phyloP scores from a whole-genome alignment of 345 rosid genomes.

The Mercurialis annua region DNA sequence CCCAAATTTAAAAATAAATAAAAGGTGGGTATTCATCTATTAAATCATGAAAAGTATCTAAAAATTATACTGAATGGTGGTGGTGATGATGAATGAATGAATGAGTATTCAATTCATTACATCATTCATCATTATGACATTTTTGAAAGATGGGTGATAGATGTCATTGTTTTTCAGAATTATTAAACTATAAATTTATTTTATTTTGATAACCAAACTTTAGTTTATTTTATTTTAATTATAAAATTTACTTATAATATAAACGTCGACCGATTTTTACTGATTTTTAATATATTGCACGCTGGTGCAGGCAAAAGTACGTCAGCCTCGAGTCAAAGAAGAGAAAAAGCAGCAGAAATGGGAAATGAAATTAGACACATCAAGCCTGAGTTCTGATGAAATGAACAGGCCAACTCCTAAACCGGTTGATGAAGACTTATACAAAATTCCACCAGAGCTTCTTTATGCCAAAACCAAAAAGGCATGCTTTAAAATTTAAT shows the following conservation, averaged over 20 bases:
- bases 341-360: slow-evolving; percentile 32
- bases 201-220: too few relatives aligned
- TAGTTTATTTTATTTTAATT: too few relatives aligned
- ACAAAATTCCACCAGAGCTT: slow-evolving; percentile 73
- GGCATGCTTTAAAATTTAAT: slow-evolving; percentile 24
- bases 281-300: too few relatives aligned
- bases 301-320: slow-evolving; percentile 38
- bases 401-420: slow-evolving; percentile 45
- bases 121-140: background rate
- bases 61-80: too few relatives aligned
- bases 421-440: slow-evolving; percentile 88
- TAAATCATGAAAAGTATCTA: background rate
- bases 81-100: slow-evolving; percentile 4
- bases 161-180: too few relatives aligned
- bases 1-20: too few relatives aligned
- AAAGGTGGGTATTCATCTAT: background rate
- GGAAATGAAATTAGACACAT: slow-evolving; percentile 34
- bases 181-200: too few relatives aligned
- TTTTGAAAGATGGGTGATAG: background rate
- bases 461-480: slow-evolving; percentile 57
- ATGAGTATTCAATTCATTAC: background rate
- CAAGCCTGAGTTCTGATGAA: slow-evolving; percentile 22
- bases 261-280: too few relatives aligned
- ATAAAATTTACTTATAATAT: too few relatives aligned
- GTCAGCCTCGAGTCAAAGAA: slow-evolving; percentile 20